Base-by-base conservation (phyloP, 2,329 filamentous ascomycete genomes). In the Phaeophleospora eucalypticola region DNA sequence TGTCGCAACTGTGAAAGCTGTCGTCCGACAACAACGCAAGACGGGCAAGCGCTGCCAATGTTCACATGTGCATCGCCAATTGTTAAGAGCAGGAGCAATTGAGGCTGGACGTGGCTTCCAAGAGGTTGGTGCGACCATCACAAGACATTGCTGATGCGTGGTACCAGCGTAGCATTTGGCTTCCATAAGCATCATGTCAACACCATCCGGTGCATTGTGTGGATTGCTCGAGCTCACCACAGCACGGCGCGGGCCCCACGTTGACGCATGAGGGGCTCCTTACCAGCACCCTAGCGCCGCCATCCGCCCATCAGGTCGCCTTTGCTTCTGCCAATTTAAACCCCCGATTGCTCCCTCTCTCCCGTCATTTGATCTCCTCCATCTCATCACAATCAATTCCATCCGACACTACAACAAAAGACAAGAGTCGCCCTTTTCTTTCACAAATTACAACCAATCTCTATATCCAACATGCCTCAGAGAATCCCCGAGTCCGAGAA, bases 401-500 rank as follows among this genome's bases (percentile, higher is more conserved):
- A 9, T 32, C 38, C 1, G 33, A 33, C 38, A 21, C 27, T 6
- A 34, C 16, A 38, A 42, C 17, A 8, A 21, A 2, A 20, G 36
- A 39, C 36, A 20, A 39, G 36, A 39, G 36, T 33, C 40, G 27
- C 8, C 21, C 40, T 15, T 4, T n/a, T 8, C 4, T 16, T 19
- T 8, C 20, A 14, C 36, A 3, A 35, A 29, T 20, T 21, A 14
- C 38, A 35, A 43, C 48, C 27, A 49, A 46, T 34, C 33, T 46
- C 24, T 21, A 45, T 49, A 40, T 19, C 42, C 49, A 62, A 12
- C 52, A 63, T 82, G 79, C 77, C 78, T 72, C 71, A 78, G 60
- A 57, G 68, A 62, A 68, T 83, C 52, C 81, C 83, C 60, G 67
- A 79, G 61, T 70, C 80, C 53, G 71, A 72, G 54, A 72, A 71